Evolutionary conservation across 2,329 filamentous ascomycete species (phyloP).

Genomic region (Gliomastix tumulicola): DNA sequence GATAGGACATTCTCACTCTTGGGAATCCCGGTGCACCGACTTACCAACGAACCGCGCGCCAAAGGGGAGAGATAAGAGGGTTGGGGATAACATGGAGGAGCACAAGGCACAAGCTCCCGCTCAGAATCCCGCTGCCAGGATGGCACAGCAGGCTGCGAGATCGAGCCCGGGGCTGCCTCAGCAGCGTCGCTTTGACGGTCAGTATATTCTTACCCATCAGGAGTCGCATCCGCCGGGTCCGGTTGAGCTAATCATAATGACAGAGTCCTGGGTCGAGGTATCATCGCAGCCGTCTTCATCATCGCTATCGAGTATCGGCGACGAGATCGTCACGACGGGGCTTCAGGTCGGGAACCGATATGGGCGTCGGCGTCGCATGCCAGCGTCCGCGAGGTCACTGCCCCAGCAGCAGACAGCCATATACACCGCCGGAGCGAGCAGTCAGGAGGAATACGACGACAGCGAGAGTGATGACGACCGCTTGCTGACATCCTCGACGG

Average conservation of each 20-base stretch:
- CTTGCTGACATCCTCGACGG: slow-evolving; percentile 50
- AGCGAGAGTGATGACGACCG: slow-evolving; percentile 85
- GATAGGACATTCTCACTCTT: too few relatives aligned
- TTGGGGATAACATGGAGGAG: too few relatives aligned
- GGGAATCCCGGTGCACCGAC: too few relatives aligned
- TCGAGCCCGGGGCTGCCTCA: slow-evolving; percentile 21
- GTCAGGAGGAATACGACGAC: slow-evolving; percentile 91
- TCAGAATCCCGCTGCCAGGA: not conserved
- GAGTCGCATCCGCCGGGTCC: not conserved
- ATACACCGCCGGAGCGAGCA: slow-evolving; percentile 52
- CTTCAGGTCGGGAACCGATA: slow-evolving; percentile 66
- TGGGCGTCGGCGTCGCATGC: slow-evolving; percentile 48
- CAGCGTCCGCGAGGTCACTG: slow-evolving; percentile 20
- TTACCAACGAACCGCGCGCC: too few relatives aligned
- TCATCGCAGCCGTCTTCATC: slow-evolving; percentile 90
- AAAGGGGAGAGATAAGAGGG: too few relatives aligned
- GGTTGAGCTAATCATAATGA: slow-evolving; percentile 4
- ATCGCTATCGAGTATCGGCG: slow-evolving; percentile 75
- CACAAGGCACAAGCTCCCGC: not conserved
- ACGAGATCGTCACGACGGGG: slow-evolving; percentile 88
- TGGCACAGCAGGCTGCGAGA: slow-evolving; percentile 9
- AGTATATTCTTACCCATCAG: slow-evolving; percentile 6
- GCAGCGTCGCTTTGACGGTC: slow-evolving; percentile 28
- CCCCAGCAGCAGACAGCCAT: slow-evolving; percentile 31
- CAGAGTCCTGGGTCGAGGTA: slow-evolving; percentile 96